phyloP scores from a whole-genome alignment of 1,139 yeast genomes.

The Protomyces macrosporus region DNA sequence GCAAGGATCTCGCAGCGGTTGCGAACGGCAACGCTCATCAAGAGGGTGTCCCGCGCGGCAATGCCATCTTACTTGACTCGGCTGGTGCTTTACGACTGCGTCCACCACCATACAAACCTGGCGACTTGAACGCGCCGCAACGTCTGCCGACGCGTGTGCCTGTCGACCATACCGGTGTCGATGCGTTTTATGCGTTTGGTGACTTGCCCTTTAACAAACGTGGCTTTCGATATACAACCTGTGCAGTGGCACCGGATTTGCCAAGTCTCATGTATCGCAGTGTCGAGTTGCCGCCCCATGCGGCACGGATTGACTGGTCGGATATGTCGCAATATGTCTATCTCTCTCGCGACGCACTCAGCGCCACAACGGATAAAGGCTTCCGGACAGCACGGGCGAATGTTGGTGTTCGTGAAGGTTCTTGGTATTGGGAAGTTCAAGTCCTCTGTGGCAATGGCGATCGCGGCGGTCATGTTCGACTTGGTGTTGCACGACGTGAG shows the following conservation, averaged over 20 bases:
- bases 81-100: constrained; percentile 29
- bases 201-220: constrained; percentile 76
- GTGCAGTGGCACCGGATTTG: constrained; percentile 65
- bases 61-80: constrained; percentile 7
- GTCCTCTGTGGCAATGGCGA: constrained; percentile 42
- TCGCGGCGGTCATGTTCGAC: constrained; percentile 55
- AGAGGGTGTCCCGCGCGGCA: not conserved
- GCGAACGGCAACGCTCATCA: not conserved
- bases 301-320: constrained; percentile 59
- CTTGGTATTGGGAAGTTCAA: constrained; percentile 70
- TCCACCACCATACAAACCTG: constrained; percentile 35
- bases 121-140: constrained; percentile 34
- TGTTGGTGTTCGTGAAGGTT: constrained; percentile 71
- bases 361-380: constrained; percentile 53
- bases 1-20: not conserved
- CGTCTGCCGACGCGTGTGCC: constrained; percentile 26
- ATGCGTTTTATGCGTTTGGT: constrained; percentile 49
- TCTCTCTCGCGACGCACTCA: constrained; percentile 40
- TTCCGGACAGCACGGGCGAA: constrained; percentile 79
- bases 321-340: constrained; percentile 64
- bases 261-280: constrained; percentile 61
- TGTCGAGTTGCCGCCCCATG: constrained; percentile 66
- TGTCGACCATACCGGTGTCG: constrained; percentile 1
- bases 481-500: constrained; percentile 80
- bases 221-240: constrained; percentile 76